Conservation (phyloP, 139 green algal genomes). For the Eudorina sp. region DNA sequence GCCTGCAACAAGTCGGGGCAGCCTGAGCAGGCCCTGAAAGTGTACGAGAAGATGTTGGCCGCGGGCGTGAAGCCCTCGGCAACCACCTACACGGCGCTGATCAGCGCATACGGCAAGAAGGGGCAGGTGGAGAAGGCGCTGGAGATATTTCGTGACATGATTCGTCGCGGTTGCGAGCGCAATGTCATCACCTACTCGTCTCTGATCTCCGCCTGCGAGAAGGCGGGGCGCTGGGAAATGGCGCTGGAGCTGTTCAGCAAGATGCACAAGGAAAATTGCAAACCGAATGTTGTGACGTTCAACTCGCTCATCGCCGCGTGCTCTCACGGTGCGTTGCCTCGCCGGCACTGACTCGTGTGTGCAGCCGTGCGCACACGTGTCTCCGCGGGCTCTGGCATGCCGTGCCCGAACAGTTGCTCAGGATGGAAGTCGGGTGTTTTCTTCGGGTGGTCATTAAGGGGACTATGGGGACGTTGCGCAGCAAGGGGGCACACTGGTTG, state of each 20-base stretch:
- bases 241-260: slow-evolving; percentile 81
- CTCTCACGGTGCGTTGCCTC: slow-evolving; percentile 62
- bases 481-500: no score
- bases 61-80: slow-evolving; percentile 80
- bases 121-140: slow-evolving; percentile 78
- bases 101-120: slow-evolving; percentile 86
- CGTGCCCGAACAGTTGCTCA: no score
- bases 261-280: slow-evolving; percentile 79
- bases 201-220: slow-evolving; percentile 74
- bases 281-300: slow-evolving; percentile 90
- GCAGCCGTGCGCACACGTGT: no score
- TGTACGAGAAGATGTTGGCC: slow-evolving; percentile 88
- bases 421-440: no score
- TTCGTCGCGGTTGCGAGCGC: slow-evolving; percentile 71
- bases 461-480: no score
- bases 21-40: slow-evolving; percentile 73
- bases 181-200: slow-evolving; percentile 86
- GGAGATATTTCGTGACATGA: slow-evolving; percentile 84
- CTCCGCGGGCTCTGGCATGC: no score
- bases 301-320: slow-evolving; percentile 91
- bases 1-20: slow-evolving; percentile 80
- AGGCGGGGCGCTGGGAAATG: slow-evolving; percentile 76
- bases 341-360: no score
- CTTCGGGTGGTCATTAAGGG: no score
- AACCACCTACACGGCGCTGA: slow-evolving; percentile 91